Conservation (phyloP, 2,329 filamentous ascomycete genomes). For the Penicillium sp. region DNA sequence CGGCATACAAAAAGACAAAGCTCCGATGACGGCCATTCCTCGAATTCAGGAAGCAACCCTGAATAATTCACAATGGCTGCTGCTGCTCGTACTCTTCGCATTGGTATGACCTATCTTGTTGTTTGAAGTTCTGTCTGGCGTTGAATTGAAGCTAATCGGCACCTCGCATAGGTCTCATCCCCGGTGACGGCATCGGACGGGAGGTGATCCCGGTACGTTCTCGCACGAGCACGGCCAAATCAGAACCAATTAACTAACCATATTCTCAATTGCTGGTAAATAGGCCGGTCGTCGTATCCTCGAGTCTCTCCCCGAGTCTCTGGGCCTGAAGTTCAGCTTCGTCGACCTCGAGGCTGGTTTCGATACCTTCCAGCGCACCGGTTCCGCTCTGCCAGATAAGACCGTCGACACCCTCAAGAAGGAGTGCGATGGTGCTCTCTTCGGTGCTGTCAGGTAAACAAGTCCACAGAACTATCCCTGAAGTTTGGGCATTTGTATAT, state of each 20-base stretch:
- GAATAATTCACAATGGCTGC: constrained; percentile 44
- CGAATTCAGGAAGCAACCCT: constrained; percentile 19
- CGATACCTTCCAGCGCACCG: constrained; percentile 88
- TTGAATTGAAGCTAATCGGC: constrained; percentile 16
- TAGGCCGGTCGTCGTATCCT: constrained; percentile 81
- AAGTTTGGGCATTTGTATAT: neutral
- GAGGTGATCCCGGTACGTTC: constrained; percentile 82
- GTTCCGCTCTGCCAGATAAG: constrained; percentile 81
- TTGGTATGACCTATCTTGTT: constrained; percentile 54
- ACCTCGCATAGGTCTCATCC: constrained; percentile 73
- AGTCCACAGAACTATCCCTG: neutral
- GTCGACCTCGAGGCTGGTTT: constrained; percentile 90
- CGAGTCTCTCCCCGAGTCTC: constrained; percentile 87
- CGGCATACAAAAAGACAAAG: constrained; percentile 26
- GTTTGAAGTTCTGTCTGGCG: neutral
- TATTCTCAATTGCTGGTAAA: constrained; percentile 10
- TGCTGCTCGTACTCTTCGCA: constrained; percentile 66
- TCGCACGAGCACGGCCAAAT: constrained; percentile 2
- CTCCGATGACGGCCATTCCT: constrained; percentile 33
- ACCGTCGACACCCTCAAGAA: constrained; percentile 86
- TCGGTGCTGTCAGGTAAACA: constrained; percentile 78
- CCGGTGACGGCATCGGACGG: constrained; percentile 96
- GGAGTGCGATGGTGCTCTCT: constrained; percentile 94
- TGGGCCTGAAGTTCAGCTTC: constrained; percentile 92
- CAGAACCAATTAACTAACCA: constrained; percentile 11